Percentiles rank a stretch among this genome's conserved stretches.
phyloP scores from a whole-genome alignment of 2,329 filamentous ascomycete species.

The Didymella sp. region DNA sequence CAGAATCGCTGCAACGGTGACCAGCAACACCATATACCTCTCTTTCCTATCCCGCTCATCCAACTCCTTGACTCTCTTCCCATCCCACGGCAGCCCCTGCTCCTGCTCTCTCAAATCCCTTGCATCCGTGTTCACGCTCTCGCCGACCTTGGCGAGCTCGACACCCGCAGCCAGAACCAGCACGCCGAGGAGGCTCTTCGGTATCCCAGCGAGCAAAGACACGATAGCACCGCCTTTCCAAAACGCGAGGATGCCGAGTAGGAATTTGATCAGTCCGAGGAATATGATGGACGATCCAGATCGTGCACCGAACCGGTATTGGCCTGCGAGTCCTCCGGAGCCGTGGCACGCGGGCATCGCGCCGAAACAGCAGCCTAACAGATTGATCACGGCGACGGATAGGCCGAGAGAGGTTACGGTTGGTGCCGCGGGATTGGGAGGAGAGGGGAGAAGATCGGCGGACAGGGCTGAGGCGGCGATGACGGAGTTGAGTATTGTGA shows the following conservation, averaged over 20 bases:
- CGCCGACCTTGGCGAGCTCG: slow-evolving; percentile 84
- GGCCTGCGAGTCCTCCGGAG: slow-evolving; percentile 86
- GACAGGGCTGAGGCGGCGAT: slow-evolving; percentile 85
- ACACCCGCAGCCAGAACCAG: slow-evolving; percentile 91
- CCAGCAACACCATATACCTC: slow-evolving; percentile 88
- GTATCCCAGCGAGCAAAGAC: slow-evolving; percentile 73
- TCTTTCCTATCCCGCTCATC: slow-evolving; percentile 73
- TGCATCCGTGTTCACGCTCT: slow-evolving; percentile 79
- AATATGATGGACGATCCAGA: slow-evolving; percentile 84
- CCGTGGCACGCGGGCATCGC: slow-evolving; percentile 97
- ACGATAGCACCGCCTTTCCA: slow-evolving; percentile 78
- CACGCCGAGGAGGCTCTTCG: slow-evolving; percentile 77
- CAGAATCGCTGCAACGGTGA: slow-evolving; percentile 80
- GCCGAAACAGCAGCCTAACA: slow-evolving; percentile 87
- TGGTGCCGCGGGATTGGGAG: slow-evolving; percentile 64
- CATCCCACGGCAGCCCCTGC: slow-evolving; percentile 34
- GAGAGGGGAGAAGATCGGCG: slow-evolving; percentile 74
- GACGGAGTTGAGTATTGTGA: slow-evolving; percentile 92
- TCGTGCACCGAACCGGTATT: slow-evolving; percentile 89
- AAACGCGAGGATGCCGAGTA: slow-evolving; percentile 67
- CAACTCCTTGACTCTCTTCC: slow-evolving; percentile 60
- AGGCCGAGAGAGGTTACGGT: slow-evolving; percentile 78
- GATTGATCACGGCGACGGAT: slow-evolving; percentile 84
- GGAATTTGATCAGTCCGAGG: slow-evolving; percentile 76
- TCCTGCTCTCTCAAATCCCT: slow-evolving; percentile 60